Base-by-base conservation (phyloP, 2,329 filamentous ascomycete genomes). In the Penicillium sp. region DNA sequence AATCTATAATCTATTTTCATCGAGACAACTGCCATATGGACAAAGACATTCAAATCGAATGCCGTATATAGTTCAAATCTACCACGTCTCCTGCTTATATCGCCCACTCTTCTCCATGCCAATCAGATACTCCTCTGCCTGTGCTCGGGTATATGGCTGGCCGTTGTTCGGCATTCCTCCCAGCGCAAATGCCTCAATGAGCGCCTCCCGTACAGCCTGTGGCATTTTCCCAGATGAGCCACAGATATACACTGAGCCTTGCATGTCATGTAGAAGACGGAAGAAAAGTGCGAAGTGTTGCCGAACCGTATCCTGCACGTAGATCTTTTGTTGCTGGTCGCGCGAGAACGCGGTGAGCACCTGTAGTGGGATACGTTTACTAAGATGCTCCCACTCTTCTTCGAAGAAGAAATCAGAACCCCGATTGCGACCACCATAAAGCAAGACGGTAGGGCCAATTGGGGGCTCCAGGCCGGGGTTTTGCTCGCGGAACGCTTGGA, bases 361-460 rank as follows among this genome's bases (percentile, higher is more conserved):
- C 6, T 81, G 76, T 5, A 90, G 74, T 1, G 78, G 75, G 1
- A 82, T 74, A 1, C 74, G 59, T 1, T 71, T 63, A 6, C 74
- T 64, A 5, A 88, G 65, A 0, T 70, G 42, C 1, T 78, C 69
- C 92, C 92, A 97, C 63, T 98, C 93, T 0, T 88, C 75, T 5
- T 81, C 75, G 73, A 95, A 99, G 77, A 92, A 93, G 76, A 86
- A 97, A 73, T 99, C 95, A 0, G 88, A 85, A 0, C 79, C 69
- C 11, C 81, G 77, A 68, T 91, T 96, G 35, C 95, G 88, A 64
- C 90, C 92, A 11, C 95, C 95, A 66, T 92, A 98, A 75, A 98
- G 89, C 1, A 99, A 81, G 0, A 91, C 67, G 3, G 82, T 82
- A 0, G 80, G 78, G 4, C 79, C 81, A 25, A 74, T 63, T 20